Evolutionary conservation across 2,329 filamentous ascomycete species (phyloP).

Genomic region (Ambrosiella beaveri): DNA sequence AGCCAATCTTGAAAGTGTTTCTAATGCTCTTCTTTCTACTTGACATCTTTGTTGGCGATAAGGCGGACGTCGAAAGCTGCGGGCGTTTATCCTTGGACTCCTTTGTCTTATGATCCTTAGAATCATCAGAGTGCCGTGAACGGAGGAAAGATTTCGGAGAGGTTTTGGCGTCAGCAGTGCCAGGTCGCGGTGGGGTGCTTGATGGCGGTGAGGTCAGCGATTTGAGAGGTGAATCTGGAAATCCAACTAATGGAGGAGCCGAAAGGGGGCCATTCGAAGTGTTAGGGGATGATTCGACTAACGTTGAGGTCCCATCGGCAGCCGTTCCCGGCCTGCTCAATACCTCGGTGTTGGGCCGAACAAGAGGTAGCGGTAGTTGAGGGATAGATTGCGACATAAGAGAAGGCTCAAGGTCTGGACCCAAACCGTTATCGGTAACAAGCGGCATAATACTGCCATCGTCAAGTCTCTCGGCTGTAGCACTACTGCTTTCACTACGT

Average conservation of each 20-base stretch:
- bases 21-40: constrained; percentile 8
- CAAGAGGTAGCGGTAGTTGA: background rate
- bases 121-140: constrained; percentile 2
- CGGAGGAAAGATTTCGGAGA: constrained; percentile 6
- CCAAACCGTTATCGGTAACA: constrained; percentile 3
- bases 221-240: background rate
- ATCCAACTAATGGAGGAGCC: background rate
- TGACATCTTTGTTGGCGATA: background rate
- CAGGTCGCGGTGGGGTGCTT: background rate
- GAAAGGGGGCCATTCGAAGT: background rate
- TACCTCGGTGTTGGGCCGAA: constrained; percentile 8
- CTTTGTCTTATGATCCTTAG: constrained; percentile 1
- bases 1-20: constrained; percentile 7
- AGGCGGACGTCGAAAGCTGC: background rate
- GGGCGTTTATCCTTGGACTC: background rate
- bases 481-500: constrained; percentile 31
- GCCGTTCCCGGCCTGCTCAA: constrained; percentile 3
- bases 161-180: background rate
- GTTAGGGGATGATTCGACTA: background rate
- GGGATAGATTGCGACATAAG: background rate
- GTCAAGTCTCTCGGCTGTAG: constrained; percentile 21
- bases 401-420: constrained; percentile 9
- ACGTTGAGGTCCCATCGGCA: constrained; percentile 4
- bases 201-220: background rate
- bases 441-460: constrained; percentile 15